phyloP scores from a whole-genome alignment of 139 green algal species.

The Axilococcus clingmanii region DNA sequence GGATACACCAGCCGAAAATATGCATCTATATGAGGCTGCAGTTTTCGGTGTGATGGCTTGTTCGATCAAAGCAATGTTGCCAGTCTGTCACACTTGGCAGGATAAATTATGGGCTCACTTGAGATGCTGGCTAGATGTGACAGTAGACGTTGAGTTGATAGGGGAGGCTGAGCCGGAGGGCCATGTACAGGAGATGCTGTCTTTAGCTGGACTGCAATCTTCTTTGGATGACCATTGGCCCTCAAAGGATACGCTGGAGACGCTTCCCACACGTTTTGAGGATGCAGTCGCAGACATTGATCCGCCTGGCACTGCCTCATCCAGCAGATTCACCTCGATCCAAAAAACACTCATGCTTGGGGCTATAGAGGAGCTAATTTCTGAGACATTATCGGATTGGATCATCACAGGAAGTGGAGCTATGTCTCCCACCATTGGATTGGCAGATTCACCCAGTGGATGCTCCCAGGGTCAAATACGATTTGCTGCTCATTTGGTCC shows the following conservation, averaged over 20 bases:
- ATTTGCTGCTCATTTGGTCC: slow-evolving; percentile 53
- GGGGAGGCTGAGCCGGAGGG: background rate
- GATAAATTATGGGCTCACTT: slow-evolving; percentile 59
- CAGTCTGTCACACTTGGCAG: slow-evolving; percentile 60
- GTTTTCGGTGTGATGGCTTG: slow-evolving; percentile 50
- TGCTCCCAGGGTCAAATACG: slow-evolving; percentile 26
- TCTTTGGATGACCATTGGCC: slow-evolving; percentile 11
- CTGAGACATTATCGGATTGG: slow-evolving; percentile 16
- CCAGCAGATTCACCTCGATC: slow-evolving; percentile 14
- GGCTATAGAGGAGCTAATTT: slow-evolving; percentile 16
- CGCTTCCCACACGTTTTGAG: slow-evolving; percentile 14
- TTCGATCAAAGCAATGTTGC: slow-evolving; percentile 34
- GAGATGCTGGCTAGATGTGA: slow-evolving; percentile 41
- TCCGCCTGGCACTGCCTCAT: too few relatives aligned
- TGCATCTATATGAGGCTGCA: slow-evolving; percentile 53
- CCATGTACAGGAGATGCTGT: background rate
- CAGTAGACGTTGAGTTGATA: slow-evolving; percentile 20
- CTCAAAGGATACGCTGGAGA: slow-evolving; percentile 2
- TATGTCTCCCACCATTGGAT: too few relatives aligned
- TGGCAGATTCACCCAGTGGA: background rate
- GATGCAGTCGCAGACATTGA: slow-evolving; percentile 19
- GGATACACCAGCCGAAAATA: slow-evolving; percentile 2
- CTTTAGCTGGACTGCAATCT: background rate
- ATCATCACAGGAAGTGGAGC: slow-evolving; percentile 10
- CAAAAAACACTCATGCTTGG: slow-evolving; percentile 24